These are phyloP conservation scores for Phytopythium oedochilum DNA, from an alignment of 352 stramenopile genomes.

Conservation along the genomic window DNA sequence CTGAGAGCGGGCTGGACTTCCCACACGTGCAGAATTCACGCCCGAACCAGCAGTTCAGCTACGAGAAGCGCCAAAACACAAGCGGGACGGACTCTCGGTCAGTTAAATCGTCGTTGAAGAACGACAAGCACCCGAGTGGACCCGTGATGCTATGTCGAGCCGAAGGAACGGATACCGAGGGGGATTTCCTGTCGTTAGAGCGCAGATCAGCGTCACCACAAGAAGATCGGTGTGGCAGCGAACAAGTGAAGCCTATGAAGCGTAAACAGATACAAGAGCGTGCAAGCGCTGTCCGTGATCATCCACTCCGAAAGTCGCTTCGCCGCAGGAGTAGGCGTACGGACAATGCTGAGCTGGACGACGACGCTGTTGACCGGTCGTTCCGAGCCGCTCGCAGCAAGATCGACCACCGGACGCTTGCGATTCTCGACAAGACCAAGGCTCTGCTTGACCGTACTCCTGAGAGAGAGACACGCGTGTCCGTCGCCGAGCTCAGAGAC, in stretches of 20 bases:
- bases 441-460: constrained; percentile 22
- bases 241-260: not conserved
- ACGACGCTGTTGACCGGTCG: constrained; percentile 16
- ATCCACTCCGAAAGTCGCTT: not conserved
- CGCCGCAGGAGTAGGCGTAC: not conserved
- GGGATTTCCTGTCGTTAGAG: not conserved
- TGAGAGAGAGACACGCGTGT: constrained; percentile 11
- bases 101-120: not conserved
- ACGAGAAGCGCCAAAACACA: not conserved
- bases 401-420: constrained; percentile 44
- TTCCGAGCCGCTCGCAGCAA: constrained; percentile 36
- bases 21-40: constrained; percentile 33
- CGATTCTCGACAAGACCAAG: constrained; percentile 49
- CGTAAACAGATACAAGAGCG: not conserved
- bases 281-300: not conserved
- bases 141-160: constrained; percentile 13
- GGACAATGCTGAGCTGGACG: constrained; percentile 6
- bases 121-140: too few species aligned
- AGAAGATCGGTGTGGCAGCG: not conserved
- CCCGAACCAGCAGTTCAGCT: not conserved
- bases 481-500: constrained; percentile 29
- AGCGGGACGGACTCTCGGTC: not conserved
- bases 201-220: not conserved
- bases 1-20: constrained; percentile 53
- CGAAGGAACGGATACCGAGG: constrained; percentile 11